Evolutionary conservation across 306 rosid genomes (phyloP).

Genomic region (Castanospermum australe): DNA sequence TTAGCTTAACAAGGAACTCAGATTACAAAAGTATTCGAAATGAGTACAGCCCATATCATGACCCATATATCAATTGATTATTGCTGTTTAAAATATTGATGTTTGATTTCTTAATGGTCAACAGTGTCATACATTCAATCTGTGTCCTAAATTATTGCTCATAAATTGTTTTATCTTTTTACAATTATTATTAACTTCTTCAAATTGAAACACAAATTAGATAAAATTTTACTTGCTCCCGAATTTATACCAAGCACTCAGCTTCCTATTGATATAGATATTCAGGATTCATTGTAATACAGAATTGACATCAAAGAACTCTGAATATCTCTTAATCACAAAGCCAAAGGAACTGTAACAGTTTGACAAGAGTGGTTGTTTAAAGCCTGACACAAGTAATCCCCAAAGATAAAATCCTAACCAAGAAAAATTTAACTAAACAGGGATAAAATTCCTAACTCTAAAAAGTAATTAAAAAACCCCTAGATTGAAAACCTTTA

Average conservation of each 20-base stretch:
- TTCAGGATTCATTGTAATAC: too few species aligned
- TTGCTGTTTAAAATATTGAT: neutral
- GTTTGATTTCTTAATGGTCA: neutral
- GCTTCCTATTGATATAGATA: neutral
- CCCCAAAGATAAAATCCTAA: neutral
- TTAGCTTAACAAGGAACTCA: neutral
- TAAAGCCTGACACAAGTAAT: too few species aligned
- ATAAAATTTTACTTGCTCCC: neutral
- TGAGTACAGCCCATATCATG: neutral
- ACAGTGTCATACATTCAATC: neutral
- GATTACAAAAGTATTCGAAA: neutral
- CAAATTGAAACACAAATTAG: neutral
- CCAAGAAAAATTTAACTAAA: neutral
- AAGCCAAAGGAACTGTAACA: neutral
- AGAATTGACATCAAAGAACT: neutral
- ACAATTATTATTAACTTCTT: neutral
- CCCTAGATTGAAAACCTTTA: neutral
- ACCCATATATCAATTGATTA: neutral
- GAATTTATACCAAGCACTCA: neutral
- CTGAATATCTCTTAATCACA: neutral
- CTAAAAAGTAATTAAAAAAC: neutral
- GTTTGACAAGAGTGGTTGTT: neutral
- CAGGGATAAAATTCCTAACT: neutral
- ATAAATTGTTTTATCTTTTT: neutral
- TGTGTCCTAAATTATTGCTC: neutral